Evolutionary conservation across 2,329 filamentous ascomycete species (phyloP).

Genomic region (Bipolaris gigantea): DNA sequence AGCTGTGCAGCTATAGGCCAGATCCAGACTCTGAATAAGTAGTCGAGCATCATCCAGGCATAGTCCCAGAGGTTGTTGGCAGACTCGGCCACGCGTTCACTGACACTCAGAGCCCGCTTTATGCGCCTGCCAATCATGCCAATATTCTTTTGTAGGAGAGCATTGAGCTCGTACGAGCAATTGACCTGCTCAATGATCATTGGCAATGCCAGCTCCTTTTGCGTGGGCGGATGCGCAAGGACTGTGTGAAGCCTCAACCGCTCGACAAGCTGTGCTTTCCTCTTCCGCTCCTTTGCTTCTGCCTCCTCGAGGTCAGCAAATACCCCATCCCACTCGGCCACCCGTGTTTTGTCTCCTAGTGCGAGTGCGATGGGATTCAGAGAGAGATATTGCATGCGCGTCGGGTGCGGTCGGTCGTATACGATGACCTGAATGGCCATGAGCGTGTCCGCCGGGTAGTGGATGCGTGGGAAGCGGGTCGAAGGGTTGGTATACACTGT

Average conservation of each 20-base stretch:
- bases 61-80: constrained; percentile 83
- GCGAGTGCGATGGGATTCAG: constrained; percentile 85
- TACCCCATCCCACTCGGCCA: constrained; percentile 44
- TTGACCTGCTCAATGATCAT: constrained; percentile 92
- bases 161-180: constrained; percentile 87
- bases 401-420: constrained; percentile 83
- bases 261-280: constrained; percentile 70
- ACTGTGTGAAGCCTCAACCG: constrained; percentile 91
- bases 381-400: constrained; percentile 94
- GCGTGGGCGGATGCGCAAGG: constrained; percentile 71
- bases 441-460: constrained; percentile 65
- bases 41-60: constrained; percentile 67
- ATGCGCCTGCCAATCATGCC: constrained; percentile 78
- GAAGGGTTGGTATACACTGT: constrained; percentile 58
- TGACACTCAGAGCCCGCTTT: constrained; percentile 86
- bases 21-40: constrained; percentile 71
- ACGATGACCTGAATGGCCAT: constrained; percentile 83
- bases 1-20: constrained; percentile 72
- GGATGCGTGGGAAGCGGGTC: constrained; percentile 68
- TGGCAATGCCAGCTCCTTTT: constrained; percentile 78
- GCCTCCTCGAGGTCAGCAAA: constrained; percentile 65
- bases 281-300: constrained; percentile 67
- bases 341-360: constrained; percentile 64
- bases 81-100: constrained; percentile 90
- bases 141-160: constrained; percentile 85